A percentile compares a stretch with the other conserved stretches of the same genome.
Conservation (phyloP, 192 early-diverging fungal species). For the Pilaira anomala region DNA sequence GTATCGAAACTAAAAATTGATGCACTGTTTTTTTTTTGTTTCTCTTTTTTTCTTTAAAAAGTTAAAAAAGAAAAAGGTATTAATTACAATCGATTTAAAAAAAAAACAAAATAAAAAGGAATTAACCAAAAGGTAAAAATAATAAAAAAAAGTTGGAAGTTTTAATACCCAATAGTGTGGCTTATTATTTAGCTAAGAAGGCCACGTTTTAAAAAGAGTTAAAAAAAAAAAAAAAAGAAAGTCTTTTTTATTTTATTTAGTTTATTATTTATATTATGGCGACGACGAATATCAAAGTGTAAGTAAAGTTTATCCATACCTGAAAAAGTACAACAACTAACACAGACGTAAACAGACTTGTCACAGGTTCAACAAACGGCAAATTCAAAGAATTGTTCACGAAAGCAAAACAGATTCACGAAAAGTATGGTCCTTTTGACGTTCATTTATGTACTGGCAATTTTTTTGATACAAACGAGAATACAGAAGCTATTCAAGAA, state of each 20-base stretch:
- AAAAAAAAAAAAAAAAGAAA: neutral
- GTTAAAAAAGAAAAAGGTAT: no score
- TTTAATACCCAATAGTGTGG: neutral
- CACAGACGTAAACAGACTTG: slow-evolving; percentile 60
- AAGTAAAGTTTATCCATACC: no score
- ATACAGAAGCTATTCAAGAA: slow-evolving; percentile 45
- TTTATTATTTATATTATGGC: neutral
- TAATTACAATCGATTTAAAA: no score
- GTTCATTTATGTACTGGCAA: slow-evolving; percentile 77
- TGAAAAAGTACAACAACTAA: no score
- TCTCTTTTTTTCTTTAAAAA: no score
- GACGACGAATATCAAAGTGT: slow-evolving; percentile 12
- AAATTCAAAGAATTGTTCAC: slow-evolving; percentile 61
- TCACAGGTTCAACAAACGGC: slow-evolving; percentile 74
- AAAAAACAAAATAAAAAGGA: no score
- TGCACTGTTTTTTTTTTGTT: no score
- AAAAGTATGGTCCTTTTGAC: slow-evolving; percentile 87
- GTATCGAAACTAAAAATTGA: no score
- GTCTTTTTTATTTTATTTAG: neutral
- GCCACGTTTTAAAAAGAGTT: no score
- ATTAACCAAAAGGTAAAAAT: no score
- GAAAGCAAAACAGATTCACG: slow-evolving; percentile 72
- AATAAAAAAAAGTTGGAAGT: neutral
- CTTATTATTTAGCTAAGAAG: no score
- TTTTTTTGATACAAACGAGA: slow-evolving; percentile 61